Evolutionary conservation across 2,329 filamentous ascomycete species (phyloP), one percentile per base, ranked within the genome.

Genomic region (Hypoxylon sp.): DNA sequence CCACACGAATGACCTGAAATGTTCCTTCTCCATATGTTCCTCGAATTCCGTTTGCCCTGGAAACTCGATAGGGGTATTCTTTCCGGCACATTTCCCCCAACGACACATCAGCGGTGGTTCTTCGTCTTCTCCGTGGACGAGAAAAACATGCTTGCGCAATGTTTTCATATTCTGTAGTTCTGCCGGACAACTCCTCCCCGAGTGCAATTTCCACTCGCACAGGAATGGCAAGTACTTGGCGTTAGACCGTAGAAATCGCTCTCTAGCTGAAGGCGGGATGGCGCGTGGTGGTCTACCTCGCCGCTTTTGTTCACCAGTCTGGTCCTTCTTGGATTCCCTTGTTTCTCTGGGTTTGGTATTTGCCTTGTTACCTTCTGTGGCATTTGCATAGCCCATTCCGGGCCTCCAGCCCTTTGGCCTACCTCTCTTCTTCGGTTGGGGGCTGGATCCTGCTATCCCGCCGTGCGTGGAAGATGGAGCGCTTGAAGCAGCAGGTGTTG

Each of bases 161-260:
- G 88, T 91, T 11, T 86, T 85, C 62, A 89, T 77, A 72, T 91
- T 91, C 55, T 90, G 87, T 50, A 91, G 79, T 77, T 90, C 86
- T 2, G 88, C 88, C 31, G 81, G 82, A 73, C 89, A 91, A 0
- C 80, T 19, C 29, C 35, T 59, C 19, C 65, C 59, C 10, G 54
- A 19, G 7, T 65, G 10, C 7, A 44, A 80, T 21, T 78, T 70
- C 89, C 89, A 91, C 75, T 90, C 87, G 76, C 89, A 91, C 8
- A 83, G 65, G 73, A 88, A 91, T 1, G 81, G 76, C n/a, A 82
- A 62, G 71, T 86, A 89, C 3, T 77, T 78, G 5, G 85, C 82
- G 21, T 81, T 74, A 21, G 82, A 75, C 19, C 70, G 73, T 29
- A 78, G 74, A 64, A 86, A 88, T 29, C 82, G 75, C 11, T 82